Percentiles rank a stretch among this genome's conserved stretches.
phyloP scores from a whole-genome alignment of 371 early-diverging fungal genomes.

The Mortierella sp. region DNA sequence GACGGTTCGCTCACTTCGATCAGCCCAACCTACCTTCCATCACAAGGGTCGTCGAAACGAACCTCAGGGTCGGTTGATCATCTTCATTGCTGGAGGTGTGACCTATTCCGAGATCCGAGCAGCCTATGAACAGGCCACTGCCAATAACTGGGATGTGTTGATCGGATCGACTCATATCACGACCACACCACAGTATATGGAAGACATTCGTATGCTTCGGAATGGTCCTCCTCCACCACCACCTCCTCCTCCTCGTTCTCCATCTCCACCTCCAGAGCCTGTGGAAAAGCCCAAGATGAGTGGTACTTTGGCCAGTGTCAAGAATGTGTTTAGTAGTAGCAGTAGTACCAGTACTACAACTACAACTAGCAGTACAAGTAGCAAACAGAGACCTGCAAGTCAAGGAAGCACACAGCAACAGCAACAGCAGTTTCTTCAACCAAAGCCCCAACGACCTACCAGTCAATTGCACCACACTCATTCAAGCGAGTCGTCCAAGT shows the following conservation, averaged over 20 bases:
- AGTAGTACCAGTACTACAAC: slow-evolving; percentile 9
- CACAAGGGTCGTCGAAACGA: slow-evolving; percentile 54
- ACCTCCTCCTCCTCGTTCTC: slow-evolving; percentile 51
- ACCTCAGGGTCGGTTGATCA: slow-evolving; percentile 49
- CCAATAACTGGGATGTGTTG: slow-evolving; percentile 80
- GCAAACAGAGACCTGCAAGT: not conserved
- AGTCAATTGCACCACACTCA: slow-evolving; percentile 23
- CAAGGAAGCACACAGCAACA: slow-evolving; percentile 10
- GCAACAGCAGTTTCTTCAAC: slow-evolving; percentile 15
- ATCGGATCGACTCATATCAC: slow-evolving; percentile 87
- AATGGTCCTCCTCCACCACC: slow-evolving; percentile 50
- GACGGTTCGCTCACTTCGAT: slow-evolving; percentile 51
- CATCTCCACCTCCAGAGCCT: slow-evolving; percentile 41
- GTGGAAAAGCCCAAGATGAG: slow-evolving; percentile 2
- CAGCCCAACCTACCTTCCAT: slow-evolving; percentile 51
- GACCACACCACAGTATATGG: slow-evolving; percentile 82
- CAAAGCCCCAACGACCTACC: slow-evolving; percentile 23
- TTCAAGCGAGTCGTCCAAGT: slow-evolving; percentile 26
- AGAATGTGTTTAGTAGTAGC: slow-evolving; percentile 38
- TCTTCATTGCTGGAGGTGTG: slow-evolving; percentile 94
- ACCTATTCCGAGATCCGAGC: slow-evolving; percentile 92
- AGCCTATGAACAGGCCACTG: slow-evolving; percentile 83
- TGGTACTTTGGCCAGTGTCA: slow-evolving; percentile 38
- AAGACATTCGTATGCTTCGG: slow-evolving; percentile 63
- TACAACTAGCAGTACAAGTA: not conserved